Percentiles rank a stretch among this genome's conserved stretches.
phyloP scores from a whole-genome alignment of 1,284 basidiomycete species.

The Xerocomus minutiporus region DNA sequence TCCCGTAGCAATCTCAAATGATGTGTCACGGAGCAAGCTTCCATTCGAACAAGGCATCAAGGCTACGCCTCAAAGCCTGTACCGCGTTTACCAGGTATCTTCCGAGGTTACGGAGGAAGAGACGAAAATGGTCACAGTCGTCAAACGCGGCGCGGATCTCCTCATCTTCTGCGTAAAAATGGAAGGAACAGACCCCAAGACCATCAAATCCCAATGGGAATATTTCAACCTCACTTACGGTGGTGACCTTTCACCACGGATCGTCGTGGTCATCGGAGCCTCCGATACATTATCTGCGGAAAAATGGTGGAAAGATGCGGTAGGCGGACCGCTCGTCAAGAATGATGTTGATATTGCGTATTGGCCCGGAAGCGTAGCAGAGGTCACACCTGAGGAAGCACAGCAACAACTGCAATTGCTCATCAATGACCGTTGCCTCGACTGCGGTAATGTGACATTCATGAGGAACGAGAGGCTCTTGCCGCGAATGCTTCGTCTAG shows the following conservation, averaged over 20 bases:
- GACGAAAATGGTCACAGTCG: background rate
- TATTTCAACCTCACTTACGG: slow-evolving; percentile 24
- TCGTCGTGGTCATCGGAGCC: slow-evolving; percentile 24
- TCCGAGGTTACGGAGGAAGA: slow-evolving; percentile 3
- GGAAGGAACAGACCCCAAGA: background rate
- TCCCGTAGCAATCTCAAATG: slow-evolving; percentile 19
- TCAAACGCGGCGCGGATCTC: slow-evolving; percentile 26
- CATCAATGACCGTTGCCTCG: slow-evolving; percentile 21
- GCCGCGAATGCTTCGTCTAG: slow-evolving; percentile 12
- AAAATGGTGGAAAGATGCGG: slow-evolving; percentile 17
- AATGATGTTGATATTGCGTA: slow-evolving; percentile 12
- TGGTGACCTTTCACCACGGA: slow-evolving; percentile 23
- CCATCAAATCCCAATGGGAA: slow-evolving; percentile 24
- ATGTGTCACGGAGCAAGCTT: slow-evolving; percentile 13
- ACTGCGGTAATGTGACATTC: slow-evolving; percentile 14
- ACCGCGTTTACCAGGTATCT: slow-evolving; percentile 18
- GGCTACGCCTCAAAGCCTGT: slow-evolving; percentile 6
- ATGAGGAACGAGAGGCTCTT: slow-evolving; percentile 15
- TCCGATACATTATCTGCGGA: slow-evolving; percentile 12
- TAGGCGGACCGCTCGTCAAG: slow-evolving; percentile 1
- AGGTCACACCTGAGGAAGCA: background rate
- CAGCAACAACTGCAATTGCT: slow-evolving; percentile 9
- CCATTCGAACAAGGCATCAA: slow-evolving; percentile 19
- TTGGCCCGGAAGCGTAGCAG: slow-evolving; percentile 1
- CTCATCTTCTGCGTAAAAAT: slow-evolving; percentile 23